A percentile compares a stretch with the other conserved stretches of the same genome.
Evolutionary conservation across 1,139 yeast species (phyloP).

Genomic region (Yamadazyma diddensiae): DNA sequence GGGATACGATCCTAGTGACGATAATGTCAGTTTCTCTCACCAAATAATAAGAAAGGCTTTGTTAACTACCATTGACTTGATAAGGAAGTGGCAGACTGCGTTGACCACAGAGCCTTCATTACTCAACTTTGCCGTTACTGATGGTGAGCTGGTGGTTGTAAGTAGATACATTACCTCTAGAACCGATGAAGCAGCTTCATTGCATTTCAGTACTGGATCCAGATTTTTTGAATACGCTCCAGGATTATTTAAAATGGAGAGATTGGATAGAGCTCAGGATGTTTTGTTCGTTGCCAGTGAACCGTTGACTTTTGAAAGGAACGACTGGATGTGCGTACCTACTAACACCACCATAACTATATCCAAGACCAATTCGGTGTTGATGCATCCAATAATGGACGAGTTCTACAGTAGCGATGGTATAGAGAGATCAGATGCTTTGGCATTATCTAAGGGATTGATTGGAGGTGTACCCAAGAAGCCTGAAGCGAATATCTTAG

Average conservation of each 20-base stretch:
- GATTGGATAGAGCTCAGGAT: conserved; percentile 87
- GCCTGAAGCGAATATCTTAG: conserved; percentile 10
- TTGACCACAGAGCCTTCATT: conserved; percentile 70
- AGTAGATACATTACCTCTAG: conserved; percentile 85
- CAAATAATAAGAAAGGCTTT: conserved; percentile 64
- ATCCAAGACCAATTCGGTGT: conserved; percentile 72
- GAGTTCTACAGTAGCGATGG: conserved; percentile 73
- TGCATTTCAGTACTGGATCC: conserved; percentile 93
- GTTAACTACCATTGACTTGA: conserved; percentile 64
- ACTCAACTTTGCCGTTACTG: conserved; percentile 91
- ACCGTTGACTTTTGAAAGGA: conserved; percentile 92
- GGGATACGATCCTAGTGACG: conserved; percentile 67
- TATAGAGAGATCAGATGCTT: conserved; percentile 66
- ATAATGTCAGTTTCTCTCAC: conserved; percentile 42
- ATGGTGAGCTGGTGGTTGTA: conserved; percentile 85
- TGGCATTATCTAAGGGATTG: conserved; percentile 88
- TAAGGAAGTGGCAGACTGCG: conserved; percentile 63
- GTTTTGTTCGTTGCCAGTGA: conserved; percentile 96
- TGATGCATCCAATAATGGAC: conserved; percentile 87
- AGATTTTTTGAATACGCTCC: conserved; percentile 86
- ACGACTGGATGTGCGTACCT: conserved; percentile 97
- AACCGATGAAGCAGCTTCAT: conserved; percentile 93
- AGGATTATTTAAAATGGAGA: conserved; percentile 89
- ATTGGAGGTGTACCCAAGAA: conserved; percentile 61
- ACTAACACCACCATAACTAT: conserved; percentile 86